phyloP scores from a whole-genome alignment of 768 basidiomycete genomes.

The Rhizopogon vulgaris region DNA sequence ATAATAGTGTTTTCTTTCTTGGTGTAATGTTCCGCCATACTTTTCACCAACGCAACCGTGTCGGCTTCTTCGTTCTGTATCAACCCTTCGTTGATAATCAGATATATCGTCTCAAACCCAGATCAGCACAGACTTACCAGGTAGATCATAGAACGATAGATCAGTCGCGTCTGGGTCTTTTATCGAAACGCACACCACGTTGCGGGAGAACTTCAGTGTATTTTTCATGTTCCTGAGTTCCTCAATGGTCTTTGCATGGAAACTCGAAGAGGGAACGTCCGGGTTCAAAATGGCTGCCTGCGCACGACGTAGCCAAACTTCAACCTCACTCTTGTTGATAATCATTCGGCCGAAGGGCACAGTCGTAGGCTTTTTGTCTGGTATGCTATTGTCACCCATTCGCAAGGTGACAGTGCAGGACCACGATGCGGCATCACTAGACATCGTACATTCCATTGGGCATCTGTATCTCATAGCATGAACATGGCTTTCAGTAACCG shows the following conservation, averaged over 20 bases:
- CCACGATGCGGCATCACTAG: slow-evolving; percentile 32
- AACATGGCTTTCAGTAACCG: neutral
- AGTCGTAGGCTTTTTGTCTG: slow-evolving; percentile 15
- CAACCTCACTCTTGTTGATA: slow-evolving; percentile 26
- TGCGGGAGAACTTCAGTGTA: slow-evolving; percentile 39
- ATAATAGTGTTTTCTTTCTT: slow-evolving; percentile 48
- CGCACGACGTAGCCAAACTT: slow-evolving; percentile 39
- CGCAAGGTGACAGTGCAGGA: slow-evolving; percentile 40
- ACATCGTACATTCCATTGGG: slow-evolving; percentile 49
- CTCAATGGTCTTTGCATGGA: slow-evolving; percentile 15
- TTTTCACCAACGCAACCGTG: slow-evolving; percentile 38
- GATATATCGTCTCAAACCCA: neutral
- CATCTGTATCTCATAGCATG: slow-evolving; percentile 29
- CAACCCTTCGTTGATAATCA: slow-evolving; percentile 34
- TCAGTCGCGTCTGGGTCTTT: slow-evolving; percentile 40
- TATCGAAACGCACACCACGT: slow-evolving; percentile 42
- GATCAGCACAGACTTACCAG: slow-evolving; percentile 29
- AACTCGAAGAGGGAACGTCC: slow-evolving; percentile 5
- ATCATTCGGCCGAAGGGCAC: slow-evolving; percentile 26
- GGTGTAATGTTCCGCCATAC: slow-evolving; percentile 45
- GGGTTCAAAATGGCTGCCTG: slow-evolving; percentile 40
- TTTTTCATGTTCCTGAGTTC: slow-evolving; percentile 24
- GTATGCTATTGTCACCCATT: slow-evolving; percentile 25
- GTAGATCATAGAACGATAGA: slow-evolving; percentile 48
- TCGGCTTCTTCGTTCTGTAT: slow-evolving; percentile 47